Base-by-base conservation (phyloP, 306 rosid species). In the Rosa rugosa region DNA sequence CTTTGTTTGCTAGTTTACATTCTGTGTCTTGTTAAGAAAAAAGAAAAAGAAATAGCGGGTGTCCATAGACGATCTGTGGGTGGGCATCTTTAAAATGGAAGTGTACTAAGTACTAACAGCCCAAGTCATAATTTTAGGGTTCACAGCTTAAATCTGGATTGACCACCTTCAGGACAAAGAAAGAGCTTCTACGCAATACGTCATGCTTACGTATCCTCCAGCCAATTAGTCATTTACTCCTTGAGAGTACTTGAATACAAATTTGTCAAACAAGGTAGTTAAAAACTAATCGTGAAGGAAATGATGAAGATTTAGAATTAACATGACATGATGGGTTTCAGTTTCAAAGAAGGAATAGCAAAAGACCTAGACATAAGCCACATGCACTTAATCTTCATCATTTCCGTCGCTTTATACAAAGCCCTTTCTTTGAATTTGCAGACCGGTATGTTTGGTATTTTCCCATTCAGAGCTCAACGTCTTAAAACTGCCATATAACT, bases 401-500 rank as follows among this genome's bases (percentile, higher is more conserved):
- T 68, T 8, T 5, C 54, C 34, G 0, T 36, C 8, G 25, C 18
- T 34, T 79, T 46, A 72, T 46, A 72, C 51, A 14, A 59, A 44
- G 36, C 41, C 75, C 63, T 72, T 34, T 1, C 14, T 20, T 73
- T 42, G 78, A 73, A 73, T 17, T 74, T 46, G 5, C 25, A 42
- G n/a, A 38, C 71, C 27, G 14, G 6, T 60, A 14, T 22, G 75
- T 68, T 75, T 20, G 80, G 83, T 64, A 75, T 12, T 69, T 14
- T 66, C 13, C 80, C 83, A 80, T 67, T 67, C 20, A 69, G 42
- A 23, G 62, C 68, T 71, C 79, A 83, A 86, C 87, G 78, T 77
- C 81, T 80, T 42, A 80, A 83, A 84, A 79, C 87, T 79, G 88
- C 80, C 86, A 56, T 65, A 66, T 42, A 31, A 38, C 60, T 67